Percentiles rank a stretch among this genome's conserved stretches.
Conservation (phyloP, 2,329 filamentous ascomycete genomes). For the Niveomyces coronatus region DNA sequence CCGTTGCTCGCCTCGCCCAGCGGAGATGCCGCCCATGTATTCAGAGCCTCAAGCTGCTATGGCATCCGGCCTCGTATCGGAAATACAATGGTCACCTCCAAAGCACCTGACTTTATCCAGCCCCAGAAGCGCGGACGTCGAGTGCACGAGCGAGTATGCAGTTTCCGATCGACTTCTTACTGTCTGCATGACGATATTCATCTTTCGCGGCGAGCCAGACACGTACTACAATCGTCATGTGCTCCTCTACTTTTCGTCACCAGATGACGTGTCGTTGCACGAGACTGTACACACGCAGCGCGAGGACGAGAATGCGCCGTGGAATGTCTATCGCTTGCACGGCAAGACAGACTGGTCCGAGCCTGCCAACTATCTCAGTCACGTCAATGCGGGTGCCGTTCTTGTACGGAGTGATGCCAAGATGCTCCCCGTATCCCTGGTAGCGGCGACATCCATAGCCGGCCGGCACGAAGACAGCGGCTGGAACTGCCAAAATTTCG, state of each 20-base stretch:
- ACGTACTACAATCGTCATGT: constrained; percentile 12
- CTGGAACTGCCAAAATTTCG: constrained; percentile 12
- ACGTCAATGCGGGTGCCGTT: constrained; percentile 13
- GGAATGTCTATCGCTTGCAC: constrained; percentile 8
- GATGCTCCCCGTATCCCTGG: constrained; percentile 8
- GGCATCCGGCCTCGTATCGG: constrained; percentile 2
- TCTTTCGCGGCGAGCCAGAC: constrained; percentile 11
- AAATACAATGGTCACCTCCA: no score
- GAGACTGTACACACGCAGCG: constrained; percentile 12
- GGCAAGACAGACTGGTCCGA: constrained; percentile 10
- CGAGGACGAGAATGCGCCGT: constrained; percentile 3
- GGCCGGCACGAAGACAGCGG: constrained; percentile 7
- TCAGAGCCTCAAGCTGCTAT: no score
- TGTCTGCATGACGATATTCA: constrained; percentile 10
- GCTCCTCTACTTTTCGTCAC: constrained; percentile 12
- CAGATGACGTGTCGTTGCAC: constrained; percentile 9
- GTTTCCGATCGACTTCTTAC: constrained; percentile 6
- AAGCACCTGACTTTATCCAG: no score
- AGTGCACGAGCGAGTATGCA: constrained; percentile 5
- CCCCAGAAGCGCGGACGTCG: background rate
- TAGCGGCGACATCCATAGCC: constrained; percentile 5
- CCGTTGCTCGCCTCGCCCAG: no score
- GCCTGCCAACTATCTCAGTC: constrained; percentile 8
- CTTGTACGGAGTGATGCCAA: constrained; percentile 7
- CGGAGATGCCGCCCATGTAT: no score